A percentile compares a stretch with the other conserved stretches of the same genome.
These are phyloP conservation scores for Phyllosticta capitalensis DNA, from an alignment of 2,329 filamentous ascomycete species.

Conservation along the genomic window DNA sequence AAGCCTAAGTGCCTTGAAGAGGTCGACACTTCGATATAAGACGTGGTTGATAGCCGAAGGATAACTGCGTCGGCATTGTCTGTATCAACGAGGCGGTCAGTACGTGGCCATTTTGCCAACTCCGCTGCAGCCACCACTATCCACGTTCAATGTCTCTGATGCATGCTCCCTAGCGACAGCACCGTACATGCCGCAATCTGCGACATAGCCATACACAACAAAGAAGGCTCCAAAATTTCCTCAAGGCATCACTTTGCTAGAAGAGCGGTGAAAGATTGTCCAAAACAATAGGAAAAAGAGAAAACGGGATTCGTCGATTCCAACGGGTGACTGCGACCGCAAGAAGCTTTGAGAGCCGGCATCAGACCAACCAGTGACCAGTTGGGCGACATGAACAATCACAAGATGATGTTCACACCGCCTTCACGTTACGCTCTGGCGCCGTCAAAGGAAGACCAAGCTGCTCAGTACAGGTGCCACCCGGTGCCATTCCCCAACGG, in stretches of 20 bases:
- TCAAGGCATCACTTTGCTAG: neutral
- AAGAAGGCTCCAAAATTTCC: slow-evolving; percentile 2
- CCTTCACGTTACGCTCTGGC: neutral
- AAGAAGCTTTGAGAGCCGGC: neutral
- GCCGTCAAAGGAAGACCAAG: neutral
- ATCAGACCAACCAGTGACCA: neutral
- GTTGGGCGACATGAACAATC: neutral
- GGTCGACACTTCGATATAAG: neutral
- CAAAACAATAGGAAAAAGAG: neutral
- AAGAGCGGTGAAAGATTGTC: slow-evolving; percentile 1
- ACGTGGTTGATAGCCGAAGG: neutral
- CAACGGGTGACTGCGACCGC: slow-evolving; percentile 2
- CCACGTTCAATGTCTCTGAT: slow-evolving; percentile 8
- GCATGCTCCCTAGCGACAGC: slow-evolving; percentile 7
- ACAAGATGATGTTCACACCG: neutral
- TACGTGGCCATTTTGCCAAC: neutral
- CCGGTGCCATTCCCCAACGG: neutral
- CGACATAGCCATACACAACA: slow-evolving; percentile 1
- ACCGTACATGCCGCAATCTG: neutral
- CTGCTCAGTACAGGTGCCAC: neutral
- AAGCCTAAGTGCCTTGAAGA: neutral
- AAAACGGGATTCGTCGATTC: neutral
- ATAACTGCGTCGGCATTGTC: neutral
- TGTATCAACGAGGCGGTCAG: slow-evolving; percentile 7
- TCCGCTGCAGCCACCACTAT: slow-evolving; percentile 6